Evolutionary conservation across 495 filamentous ascomycete genomes (phyloP), one percentile per base, ranked within the genome.

Genomic region (Penicillium maclennaniae): DNA sequence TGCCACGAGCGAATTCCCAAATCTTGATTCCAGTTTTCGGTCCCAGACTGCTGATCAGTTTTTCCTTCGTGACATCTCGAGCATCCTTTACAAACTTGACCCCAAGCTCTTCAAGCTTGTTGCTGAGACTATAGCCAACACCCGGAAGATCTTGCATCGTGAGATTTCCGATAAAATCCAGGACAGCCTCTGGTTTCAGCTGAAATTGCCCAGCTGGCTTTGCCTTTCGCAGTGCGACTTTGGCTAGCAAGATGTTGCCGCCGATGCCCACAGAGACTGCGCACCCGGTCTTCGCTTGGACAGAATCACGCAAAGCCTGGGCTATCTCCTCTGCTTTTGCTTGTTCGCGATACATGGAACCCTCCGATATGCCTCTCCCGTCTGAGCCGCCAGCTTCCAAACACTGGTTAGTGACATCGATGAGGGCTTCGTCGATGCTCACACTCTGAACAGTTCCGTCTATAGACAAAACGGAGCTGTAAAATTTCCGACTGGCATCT

Each of bases 261-360:
- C 95, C 93, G 53, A 98, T 95, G 0, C 93, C 93, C n/a, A 97
- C 84, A 0, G 92, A 96, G 4, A 97, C 92, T 44, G 85, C 82
- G 65, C 95, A 97, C 6, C 80, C 85, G 0, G 93, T 95, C 51
- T 77, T 86, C 16, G 73, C 61, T 59, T 88, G 87, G 41, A 96
- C 81, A 20, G 79, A 70, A 10, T 81, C 77, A 19, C 95, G 80
- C 7, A 98, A 70, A 2, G 55, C 60, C 20, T 71, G 66, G 0
- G 87, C 91, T 50, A 97, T 84, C 42, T 86, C 76, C 55, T 91
- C 82, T 7, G 86, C 92, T 60, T 86, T 88, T 31, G 82, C 79
- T 68, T 96, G 90, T 66, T 98, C 93, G 25, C 83, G 77, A 75
- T 86, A 85, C 5, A 91, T 81, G 37, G 83, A 88, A 0, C 83